Percentiles rank a stretch among this genome's conserved stretches.
phyloP scores from a whole-genome alignment of 2,329 filamentous ascomycete species.

The Xylariaceae sp. region DNA sequence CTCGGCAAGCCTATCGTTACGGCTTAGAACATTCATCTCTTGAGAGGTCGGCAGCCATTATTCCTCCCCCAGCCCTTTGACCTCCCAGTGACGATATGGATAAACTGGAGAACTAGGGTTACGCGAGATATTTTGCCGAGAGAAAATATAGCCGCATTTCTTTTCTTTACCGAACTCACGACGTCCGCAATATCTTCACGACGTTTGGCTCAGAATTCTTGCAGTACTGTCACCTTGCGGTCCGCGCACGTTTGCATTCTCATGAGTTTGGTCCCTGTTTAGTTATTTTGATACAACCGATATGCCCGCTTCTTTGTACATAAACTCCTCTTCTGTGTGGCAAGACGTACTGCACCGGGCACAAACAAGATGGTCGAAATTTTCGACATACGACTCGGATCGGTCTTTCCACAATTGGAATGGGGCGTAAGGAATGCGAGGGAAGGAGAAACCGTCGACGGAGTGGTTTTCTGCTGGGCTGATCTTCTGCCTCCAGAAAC shows the following conservation, averaged over 20 bases:
- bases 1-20: conserved; percentile 28
- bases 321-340: conserved; percentile 17
- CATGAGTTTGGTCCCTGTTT: conserved; percentile 17
- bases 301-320: conserved; percentile 24
- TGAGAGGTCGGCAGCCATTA: conserved; percentile 1
- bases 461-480: too few relatives aligned
- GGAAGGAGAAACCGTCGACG: too few relatives aligned
- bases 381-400: neutral
- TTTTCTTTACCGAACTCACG: conserved; percentile 23
- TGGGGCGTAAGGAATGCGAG: too few relatives aligned
- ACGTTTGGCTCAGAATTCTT: conserved; percentile 7
- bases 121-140: conserved; percentile 8
- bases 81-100: conserved; percentile 12
- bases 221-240: conserved; percentile 5
- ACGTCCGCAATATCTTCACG: conserved; percentile 13
- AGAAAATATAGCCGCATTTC: conserved; percentile 8
- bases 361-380: neutral
- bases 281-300: conserved; percentile 13
- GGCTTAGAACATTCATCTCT: conserved; percentile 12
- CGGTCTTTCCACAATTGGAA: too few relatives aligned
- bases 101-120: conserved; percentile 10
- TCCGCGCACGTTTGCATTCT: conserved; percentile 7
- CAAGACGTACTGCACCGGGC: conserved; percentile 8
- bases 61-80: conserved; percentile 8
- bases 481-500: too few relatives aligned